Conservation (phyloP, 2,329 filamentous ascomycete genomes). For the Diaporthe citriasiana region DNA sequence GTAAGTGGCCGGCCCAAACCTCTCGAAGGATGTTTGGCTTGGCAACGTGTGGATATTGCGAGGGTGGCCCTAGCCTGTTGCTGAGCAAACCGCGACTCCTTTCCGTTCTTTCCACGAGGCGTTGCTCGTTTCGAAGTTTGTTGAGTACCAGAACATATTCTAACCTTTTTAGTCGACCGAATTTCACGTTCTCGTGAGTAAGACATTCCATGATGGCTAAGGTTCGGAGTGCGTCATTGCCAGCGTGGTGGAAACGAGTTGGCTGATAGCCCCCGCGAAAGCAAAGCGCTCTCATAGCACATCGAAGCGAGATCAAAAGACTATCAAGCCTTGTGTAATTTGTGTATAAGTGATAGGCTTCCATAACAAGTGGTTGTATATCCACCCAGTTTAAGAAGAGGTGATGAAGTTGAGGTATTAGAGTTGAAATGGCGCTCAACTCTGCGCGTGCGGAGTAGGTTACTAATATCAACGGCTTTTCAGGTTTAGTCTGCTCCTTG, state of each 20-base stretch:
- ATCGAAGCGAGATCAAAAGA: neutral
- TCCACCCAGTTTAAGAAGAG: slow-evolving; percentile 2
- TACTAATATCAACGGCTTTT: neutral
- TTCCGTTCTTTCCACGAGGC: neutral
- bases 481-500: neutral
- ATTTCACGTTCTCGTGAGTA: neutral
- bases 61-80: slow-evolving; percentile 6
- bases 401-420: neutral
- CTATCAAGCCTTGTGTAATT: neutral
- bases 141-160: neutral
- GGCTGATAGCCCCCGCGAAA: neutral
- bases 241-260: neutral
- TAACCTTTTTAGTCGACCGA: neutral
- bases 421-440: neutral
- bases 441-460: neutral
- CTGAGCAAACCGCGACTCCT: neutral
- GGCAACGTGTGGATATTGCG: neutral
- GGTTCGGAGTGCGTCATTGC: neutral
- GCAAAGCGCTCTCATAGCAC: neutral
- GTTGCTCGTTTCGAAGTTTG: neutral
- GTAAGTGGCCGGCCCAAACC: neutral
- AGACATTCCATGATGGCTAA: neutral
- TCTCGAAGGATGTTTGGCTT: neutral
- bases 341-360: neutral
- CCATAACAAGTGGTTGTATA: neutral